A percentile compares a stretch with the other conserved stretches of the same genome.
phyloP scores from a whole-genome alignment of 768 basidiomycete species.

The Russula lepida region DNA sequence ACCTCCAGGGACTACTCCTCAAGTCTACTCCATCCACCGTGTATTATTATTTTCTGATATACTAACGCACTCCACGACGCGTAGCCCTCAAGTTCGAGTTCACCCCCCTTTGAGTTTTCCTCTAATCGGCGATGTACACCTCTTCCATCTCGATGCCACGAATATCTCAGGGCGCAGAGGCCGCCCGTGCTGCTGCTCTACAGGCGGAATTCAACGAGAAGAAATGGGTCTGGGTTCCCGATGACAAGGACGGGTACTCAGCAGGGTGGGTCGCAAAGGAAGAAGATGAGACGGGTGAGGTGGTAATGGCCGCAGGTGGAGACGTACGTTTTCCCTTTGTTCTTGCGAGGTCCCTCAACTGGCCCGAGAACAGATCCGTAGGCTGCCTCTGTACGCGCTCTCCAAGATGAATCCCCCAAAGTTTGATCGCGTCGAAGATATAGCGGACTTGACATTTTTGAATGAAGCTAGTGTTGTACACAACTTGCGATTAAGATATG shows the following conservation, averaged over 20 bases:
- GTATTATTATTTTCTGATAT: not conserved
- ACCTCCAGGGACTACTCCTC: not conserved
- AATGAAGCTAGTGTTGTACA: constrained; percentile 99
- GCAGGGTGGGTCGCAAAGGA: constrained; percentile 91
- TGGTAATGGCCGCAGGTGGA: constrained; percentile 76
- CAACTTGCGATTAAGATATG: constrained; percentile 87
- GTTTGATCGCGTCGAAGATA: constrained; percentile 96
- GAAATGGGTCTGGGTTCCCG: constrained; percentile 98
- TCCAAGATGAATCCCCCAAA: constrained; percentile 99
- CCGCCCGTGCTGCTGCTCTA: constrained; percentile 76
- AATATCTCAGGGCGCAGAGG: constrained; percentile 44
- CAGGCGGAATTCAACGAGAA: constrained; percentile 96
- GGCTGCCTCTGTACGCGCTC: constrained; percentile 68
- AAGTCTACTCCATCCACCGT: not conserved
- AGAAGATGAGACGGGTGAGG: constrained; percentile 73
- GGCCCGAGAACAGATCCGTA: constrained; percentile 41
- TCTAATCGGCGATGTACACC: not conserved
- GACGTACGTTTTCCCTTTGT: constrained; percentile 44
- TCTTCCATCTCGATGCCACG: constrained; percentile 30
- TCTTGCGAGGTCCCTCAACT: constrained; percentile 17
- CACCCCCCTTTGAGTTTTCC: not conserved
- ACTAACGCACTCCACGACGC: constrained; percentile 1
- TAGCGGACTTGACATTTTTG: constrained; percentile 93
- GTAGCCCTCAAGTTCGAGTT: not conserved
- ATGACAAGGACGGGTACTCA: constrained; percentile 85